A percentile compares a stretch with the other conserved stretches of the same genome.
phyloP scores from a whole-genome alignment of 2,329 filamentous ascomycete species.

The Myriosclerotinia duriaeana region DNA sequence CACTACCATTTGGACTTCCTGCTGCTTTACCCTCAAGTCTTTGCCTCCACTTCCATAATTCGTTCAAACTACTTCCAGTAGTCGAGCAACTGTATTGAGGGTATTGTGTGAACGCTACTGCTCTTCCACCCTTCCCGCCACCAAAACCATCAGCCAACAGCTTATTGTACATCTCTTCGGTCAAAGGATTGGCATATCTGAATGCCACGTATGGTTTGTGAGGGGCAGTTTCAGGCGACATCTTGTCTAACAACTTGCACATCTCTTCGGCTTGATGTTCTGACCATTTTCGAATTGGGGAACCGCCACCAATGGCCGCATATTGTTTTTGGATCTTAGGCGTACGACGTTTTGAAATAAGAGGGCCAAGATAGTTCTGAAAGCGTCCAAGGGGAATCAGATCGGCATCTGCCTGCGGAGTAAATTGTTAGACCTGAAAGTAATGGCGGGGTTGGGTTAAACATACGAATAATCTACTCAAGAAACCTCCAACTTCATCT shows the following conservation, averaged over 20 bases:
- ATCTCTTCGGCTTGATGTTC: conserved; percentile 92
- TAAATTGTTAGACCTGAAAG: conserved; percentile 23
- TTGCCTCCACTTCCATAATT: conserved; percentile 96
- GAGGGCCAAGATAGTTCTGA: conserved; percentile 84
- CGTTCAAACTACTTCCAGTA: conserved; percentile 92
- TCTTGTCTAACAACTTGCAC: conserved; percentile 93
- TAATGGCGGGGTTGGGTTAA: conserved; percentile 16
- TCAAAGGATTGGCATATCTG: conserved; percentile 89
- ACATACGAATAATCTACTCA: conserved; percentile 87
- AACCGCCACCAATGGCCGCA: conserved; percentile 91
- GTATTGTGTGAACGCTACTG: conserved; percentile 97
- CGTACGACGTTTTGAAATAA: conserved; percentile 82
- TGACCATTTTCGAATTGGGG: conserved; percentile 96
- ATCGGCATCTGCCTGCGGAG: conserved; percentile 76
- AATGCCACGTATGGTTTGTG: conserved; percentile 98
- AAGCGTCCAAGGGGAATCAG: conserved; percentile 92
- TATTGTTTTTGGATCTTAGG: conserved; percentile 98
- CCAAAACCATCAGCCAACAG: conserved; percentile 89
- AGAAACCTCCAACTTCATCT: conserved; percentile 83
- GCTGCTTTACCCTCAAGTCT: conserved; percentile 75
- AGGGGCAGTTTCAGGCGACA: conserved; percentile 88
- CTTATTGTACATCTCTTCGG: conserved; percentile 86
- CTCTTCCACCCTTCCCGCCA: conserved; percentile 82
- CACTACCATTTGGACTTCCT: conserved; percentile 43
- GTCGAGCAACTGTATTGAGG: conserved; percentile 98